Evolutionary conservation across 257 asterid species (phyloP), one percentile per base, ranked within the genome.

Genomic region (Leonotis leonurus): DNA sequence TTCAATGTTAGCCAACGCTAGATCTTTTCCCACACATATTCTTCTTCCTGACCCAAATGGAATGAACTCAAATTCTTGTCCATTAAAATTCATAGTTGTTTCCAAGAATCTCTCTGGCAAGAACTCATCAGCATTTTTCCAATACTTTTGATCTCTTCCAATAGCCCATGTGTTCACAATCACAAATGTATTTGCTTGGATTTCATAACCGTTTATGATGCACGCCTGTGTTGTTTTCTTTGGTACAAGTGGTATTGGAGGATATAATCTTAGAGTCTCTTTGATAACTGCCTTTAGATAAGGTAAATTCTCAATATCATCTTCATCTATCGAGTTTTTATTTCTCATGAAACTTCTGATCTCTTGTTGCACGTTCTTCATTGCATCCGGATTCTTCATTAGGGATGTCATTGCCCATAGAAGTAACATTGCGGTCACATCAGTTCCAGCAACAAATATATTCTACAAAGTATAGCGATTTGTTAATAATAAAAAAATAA

Each of bases 11-110:
- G 66, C 20, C n/a, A 41, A 11, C 4, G 29, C 66, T 14, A 14
- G 66, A 10, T 14, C 3, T 26, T 26, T 8, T 27, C 66, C 66
- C 1, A 37, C 41, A 5, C 66, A 60, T 1, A 26, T 17, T 43
- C 55, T 60, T 43, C 66, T 1, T 2, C 66, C 66, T 4, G 55
- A 16, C 11, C 66, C 66, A 26, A 60, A 60, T 1, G 66, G 55
- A 43, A 60, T 26, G 43, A 14, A 60, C 11, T 43, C 55, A 1
- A 60, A 60, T 2, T 60, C 54, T 14, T 60, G 53, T 22, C 65
- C 65, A 14, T 43, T 60, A 16, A 13, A 41, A 5, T 60, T 24
- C 17, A 60, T 60, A 18, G 1, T 9, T 13, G 66, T 26, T n/a
- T 60, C 43, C 30, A 43, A 60, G 26, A 39, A 59, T 1, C 65